These are phyloP conservation scores for Mucuna pruriens DNA, from an alignment of 306 rosid species.

Conservation along the genomic window DNA sequence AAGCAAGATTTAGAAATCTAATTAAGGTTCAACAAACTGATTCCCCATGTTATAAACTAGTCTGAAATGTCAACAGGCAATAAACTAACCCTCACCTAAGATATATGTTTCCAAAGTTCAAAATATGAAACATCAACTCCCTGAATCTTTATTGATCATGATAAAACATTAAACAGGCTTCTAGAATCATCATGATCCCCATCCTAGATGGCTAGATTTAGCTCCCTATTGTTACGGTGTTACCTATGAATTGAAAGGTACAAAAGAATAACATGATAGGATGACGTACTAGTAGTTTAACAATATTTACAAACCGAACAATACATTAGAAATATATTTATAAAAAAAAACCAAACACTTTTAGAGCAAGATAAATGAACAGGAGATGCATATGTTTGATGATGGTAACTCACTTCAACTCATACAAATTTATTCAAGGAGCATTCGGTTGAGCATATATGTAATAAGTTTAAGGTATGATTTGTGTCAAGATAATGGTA, in stretches of 20 bases:
- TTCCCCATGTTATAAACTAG: neutral
- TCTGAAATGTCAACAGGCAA: neutral
- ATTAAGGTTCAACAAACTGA: neutral
- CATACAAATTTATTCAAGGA: neutral
- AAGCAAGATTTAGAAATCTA: too few species aligned
- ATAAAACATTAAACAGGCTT: too few species aligned
- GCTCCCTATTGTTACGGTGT: conserved; percentile 2
- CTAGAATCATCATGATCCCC: too few species aligned
- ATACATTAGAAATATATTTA: conserved; percentile 15
- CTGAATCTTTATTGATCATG: too few species aligned
- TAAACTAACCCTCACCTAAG: neutral
- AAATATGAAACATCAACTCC: neutral
- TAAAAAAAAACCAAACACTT: too few species aligned
- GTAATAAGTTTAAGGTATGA: neutral
- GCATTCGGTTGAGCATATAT: neutral
- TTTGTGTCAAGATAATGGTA: conserved; percentile 6
- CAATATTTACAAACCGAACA: conserved; percentile 10
- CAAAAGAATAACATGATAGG: neutral
- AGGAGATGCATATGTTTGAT: neutral
- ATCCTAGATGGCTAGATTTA: neutral
- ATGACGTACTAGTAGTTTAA: neutral
- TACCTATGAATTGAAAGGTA: neutral
- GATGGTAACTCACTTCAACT: neutral
- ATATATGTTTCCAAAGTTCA: neutral
- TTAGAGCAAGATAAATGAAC: neutral